These are phyloP conservation scores for Myochromella boudieri DNA, from an alignment of 768 basidiomycete genomes.

Conservation along the genomic window DNA sequence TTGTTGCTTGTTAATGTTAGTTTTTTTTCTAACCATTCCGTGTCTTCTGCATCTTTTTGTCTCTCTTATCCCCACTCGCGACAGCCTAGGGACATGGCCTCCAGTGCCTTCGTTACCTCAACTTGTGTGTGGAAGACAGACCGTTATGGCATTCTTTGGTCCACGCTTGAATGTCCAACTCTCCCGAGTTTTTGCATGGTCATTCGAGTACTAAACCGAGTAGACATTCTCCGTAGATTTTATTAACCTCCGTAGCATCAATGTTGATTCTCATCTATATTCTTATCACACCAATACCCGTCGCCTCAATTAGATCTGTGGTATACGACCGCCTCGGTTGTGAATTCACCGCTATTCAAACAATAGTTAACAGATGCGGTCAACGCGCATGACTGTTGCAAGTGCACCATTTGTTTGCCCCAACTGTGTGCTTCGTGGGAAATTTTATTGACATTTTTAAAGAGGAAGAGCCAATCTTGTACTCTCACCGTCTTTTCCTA, in stretches of 20 bases:
- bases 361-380: no score
- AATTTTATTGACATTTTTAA: constrained; percentile 23
- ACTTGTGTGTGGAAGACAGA: constrained; percentile 74
- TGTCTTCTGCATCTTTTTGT: constrained; percentile 16
- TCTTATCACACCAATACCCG: no score
- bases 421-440: no score
- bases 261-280: no score
- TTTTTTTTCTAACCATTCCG: no score
- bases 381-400: no score
- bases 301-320: no score
- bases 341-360: no score
- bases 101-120: constrained; percentile 75
- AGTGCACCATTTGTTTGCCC: no score
- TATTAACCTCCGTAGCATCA: no score
- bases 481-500: constrained; percentile 25
- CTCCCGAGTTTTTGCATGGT: constrained; percentile 42
- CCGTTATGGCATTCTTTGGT: constrained; percentile 42
- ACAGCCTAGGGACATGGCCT: constrained; percentile 77
- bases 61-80: constrained; percentile 50
- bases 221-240: constrained; percentile 33
- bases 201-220: constrained; percentile 81
- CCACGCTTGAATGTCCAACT: constrained; percentile 77
- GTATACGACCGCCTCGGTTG: no score
- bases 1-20: no score
- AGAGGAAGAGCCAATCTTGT: constrained; percentile 25